phyloP scores from a whole-genome alignment of 2,329 filamentous ascomycete genomes.

The Trichothecium roseum region DNA sequence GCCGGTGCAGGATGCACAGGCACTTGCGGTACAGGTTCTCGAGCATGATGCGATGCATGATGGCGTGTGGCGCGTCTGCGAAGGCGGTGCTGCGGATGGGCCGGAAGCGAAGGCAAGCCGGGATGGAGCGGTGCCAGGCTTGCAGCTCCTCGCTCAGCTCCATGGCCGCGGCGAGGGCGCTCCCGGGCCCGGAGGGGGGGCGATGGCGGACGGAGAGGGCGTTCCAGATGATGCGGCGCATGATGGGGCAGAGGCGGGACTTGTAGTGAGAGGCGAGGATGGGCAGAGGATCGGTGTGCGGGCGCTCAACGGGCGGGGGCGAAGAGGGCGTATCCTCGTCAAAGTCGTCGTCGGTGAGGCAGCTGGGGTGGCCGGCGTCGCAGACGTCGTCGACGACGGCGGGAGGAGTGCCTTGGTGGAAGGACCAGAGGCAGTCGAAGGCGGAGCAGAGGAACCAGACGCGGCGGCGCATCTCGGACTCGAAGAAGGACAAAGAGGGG shows the following conservation, averaged over 20 bases:
- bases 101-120: slow-evolving; percentile 27
- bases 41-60: slow-evolving; percentile 37
- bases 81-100: slow-evolving; percentile 31
- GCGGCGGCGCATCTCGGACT: slow-evolving; percentile 39
- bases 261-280: slow-evolving; percentile 32
- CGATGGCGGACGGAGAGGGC: slow-evolving; percentile 26
- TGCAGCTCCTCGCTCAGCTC: slow-evolving; percentile 29
- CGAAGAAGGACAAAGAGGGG: slow-evolving; percentile 31
- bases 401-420: slow-evolving; percentile 42
- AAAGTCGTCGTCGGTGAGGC: slow-evolving; percentile 40
- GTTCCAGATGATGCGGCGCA: slow-evolving; percentile 31
- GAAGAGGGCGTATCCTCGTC: slow-evolving; percentile 32
- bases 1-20: slow-evolving; percentile 38
- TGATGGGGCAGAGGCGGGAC: slow-evolving; percentile 29
- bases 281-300: slow-evolving; percentile 30
- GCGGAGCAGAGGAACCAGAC: slow-evolving; percentile 37
- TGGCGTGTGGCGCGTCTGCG: slow-evolving; percentile 30
- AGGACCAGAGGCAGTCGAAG: slow-evolving; percentile 37
- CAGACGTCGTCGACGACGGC: slow-evolving; percentile 35
- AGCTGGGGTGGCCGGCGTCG: slow-evolving; percentile 34
- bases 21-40: slow-evolving; percentile 37
- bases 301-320: slow-evolving; percentile 30
- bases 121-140: slow-evolving; percentile 23
- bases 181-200: slow-evolving; percentile 21
- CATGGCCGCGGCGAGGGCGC: slow-evolving; percentile 11